A percentile compares a stretch with the other conserved stretches of the same genome.
These are phyloP conservation scores for Fusarium anguioides DNA, from an alignment of 2,329 filamentous ascomycete species.

Conservation along the genomic window DNA sequence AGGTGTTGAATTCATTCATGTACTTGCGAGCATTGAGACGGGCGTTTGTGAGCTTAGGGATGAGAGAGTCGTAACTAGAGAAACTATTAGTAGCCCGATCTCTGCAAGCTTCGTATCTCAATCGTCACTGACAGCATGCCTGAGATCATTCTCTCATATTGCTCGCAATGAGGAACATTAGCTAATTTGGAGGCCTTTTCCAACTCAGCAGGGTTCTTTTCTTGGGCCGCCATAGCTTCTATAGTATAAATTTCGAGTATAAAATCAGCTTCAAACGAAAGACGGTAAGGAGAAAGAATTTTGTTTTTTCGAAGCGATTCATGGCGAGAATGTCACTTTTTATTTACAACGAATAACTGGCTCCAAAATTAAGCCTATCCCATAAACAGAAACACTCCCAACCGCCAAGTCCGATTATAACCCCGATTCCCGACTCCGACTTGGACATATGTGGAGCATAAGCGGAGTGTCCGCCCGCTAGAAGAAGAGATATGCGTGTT, in stretches of 20 bases:
- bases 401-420: not conserved
- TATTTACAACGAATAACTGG: too few species aligned
- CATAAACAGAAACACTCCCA: slow-evolving; percentile 23
- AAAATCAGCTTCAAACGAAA: too few species aligned
- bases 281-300: too few species aligned
- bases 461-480: not conserved
- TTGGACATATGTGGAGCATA: not conserved
- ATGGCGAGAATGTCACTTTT: too few species aligned
- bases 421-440: slow-evolving; percentile 11
- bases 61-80: slow-evolving; percentile 58
- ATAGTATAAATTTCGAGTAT: too few species aligned
- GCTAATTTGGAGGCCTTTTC: slow-evolving; percentile 48
- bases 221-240: slow-evolving; percentile 8
- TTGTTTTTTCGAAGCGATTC: too few species aligned
- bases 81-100: fast-evolving
- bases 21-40: slow-evolving; percentile 62
- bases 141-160: slow-evolving; percentile 73
- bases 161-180: slow-evolving; percentile 67
- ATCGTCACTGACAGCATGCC: slow-evolving; percentile 62
- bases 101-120: fast-evolving
- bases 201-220: slow-evolving; percentile 24
- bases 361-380: slow-evolving; percentile 9
- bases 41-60: slow-evolving; percentile 56
- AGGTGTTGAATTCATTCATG: slow-evolving; percentile 64
- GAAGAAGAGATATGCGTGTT: slow-evolving; percentile 40